Evolutionary conservation across 192 early-diverging fungal genomes (phyloP), one percentile per base, ranked within the genome.

Genomic region (Umbelopsis sp.): DNA sequence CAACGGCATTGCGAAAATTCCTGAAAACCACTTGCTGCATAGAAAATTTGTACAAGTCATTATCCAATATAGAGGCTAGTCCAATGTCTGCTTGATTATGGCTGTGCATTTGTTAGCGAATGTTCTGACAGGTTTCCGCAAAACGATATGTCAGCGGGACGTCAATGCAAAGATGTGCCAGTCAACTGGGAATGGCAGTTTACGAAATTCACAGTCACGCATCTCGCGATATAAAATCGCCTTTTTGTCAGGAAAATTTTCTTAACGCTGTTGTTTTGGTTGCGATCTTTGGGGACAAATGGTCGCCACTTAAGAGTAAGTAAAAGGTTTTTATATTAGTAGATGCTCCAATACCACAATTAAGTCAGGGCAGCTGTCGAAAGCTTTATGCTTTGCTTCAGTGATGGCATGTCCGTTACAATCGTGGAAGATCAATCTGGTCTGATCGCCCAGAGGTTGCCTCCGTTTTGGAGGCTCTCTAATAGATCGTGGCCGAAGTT

Each of bases 31-130:
- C 89, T 66, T 93, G 86, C 71, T 92, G 91, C 92, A 93, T 93
- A 41, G 89, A 87, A 44, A 93, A 90, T 72, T 93, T 93, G 88
- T 93, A 92, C 67, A 91, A 80, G 70, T 93, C 92, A 81, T 91
- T 91, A 69, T 93, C 93, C 15, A 95, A 87, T 49, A 95, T 86
- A 12, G 89, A 92, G 4, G 35, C 45, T 10, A 73, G 47, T 37
- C 49, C 67, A 13, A 47, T 25, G 9, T 70, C 68, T 55, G 21
- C 7, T 47, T 55, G 35, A 27, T 3, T 55, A 13, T 35, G 27
- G 16, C 13, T 61, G 13, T 18, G 37, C 27, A 35, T 61, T 30
- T 41, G 6, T 41, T 1, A 6, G 37, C 10, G 37, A 10, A 6
- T 41, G 2, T 4, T 41, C 37, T 41, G 37, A 41, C 37, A 6